Evolutionary conservation across 2,329 filamentous ascomycete species (phyloP).

Genomic region (Aspergillus sp.): DNA sequence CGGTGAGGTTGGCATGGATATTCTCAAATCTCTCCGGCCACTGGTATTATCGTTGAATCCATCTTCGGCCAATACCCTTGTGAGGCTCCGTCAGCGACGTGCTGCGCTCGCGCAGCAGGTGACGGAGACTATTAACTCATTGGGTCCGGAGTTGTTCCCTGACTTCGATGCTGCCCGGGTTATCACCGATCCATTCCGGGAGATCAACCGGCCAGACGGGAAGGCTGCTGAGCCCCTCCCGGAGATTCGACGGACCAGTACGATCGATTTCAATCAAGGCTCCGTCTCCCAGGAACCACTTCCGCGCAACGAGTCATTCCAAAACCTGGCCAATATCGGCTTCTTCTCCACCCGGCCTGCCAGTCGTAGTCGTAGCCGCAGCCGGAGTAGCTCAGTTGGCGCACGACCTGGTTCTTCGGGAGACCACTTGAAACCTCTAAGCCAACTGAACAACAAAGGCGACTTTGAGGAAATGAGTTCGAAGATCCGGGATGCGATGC

Average conservation of each 20-base stretch:
- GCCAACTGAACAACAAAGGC: slow-evolving; percentile 54
- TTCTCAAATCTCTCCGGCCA: slow-evolving; percentile 85
- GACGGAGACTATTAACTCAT: slow-evolving; percentile 84
- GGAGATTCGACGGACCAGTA: slow-evolving; percentile 18
- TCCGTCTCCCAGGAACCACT: slow-evolving; percentile 41
- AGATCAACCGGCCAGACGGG: slow-evolving; percentile 12
- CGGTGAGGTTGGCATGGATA: slow-evolving; percentile 98
- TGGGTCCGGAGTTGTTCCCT: slow-evolving; percentile 94
- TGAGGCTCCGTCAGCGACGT: slow-evolving; percentile 64
- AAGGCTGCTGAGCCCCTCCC: slow-evolving; percentile 10
- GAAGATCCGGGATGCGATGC: slow-evolving; percentile 79
- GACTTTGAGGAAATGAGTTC: slow-evolving; percentile 74
- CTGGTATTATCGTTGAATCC: slow-evolving; percentile 79
- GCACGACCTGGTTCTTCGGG: slow-evolving; percentile 53
- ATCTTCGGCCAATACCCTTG: slow-evolving; percentile 72
- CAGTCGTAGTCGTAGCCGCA: slow-evolving; percentile 69
- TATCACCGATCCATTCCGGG: slow-evolving; percentile 46
- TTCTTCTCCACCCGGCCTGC: slow-evolving; percentile 84
- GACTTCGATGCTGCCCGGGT: slow-evolving; percentile 78
- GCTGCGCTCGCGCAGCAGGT: slow-evolving; percentile 71
- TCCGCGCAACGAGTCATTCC: slow-evolving; percentile 87
- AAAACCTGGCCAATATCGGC: slow-evolving; percentile 75
- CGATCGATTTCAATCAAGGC: slow-evolving; percentile 14
- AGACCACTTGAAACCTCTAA: slow-evolving; percentile 64
- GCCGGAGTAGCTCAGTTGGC: slow-evolving; percentile 60